These are phyloP conservation scores for Phyllosticta citriasiana DNA, from an alignment of 2,329 filamentous ascomycete genomes.

Conservation along the genomic window DNA sequence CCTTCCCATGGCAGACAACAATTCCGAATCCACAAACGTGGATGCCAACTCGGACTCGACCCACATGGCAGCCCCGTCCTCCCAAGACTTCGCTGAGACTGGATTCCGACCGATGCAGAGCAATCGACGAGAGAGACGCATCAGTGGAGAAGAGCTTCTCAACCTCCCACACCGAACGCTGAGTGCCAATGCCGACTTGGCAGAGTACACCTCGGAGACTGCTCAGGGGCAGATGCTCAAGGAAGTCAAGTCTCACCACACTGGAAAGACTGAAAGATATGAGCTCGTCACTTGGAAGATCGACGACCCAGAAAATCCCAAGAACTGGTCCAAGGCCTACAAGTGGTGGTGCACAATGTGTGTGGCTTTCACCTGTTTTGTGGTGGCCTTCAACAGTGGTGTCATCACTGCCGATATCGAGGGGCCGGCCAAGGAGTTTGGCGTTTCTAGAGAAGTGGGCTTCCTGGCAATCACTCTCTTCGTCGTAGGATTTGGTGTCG, in stretches of 20 bases:
- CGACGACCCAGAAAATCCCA: slow-evolving; percentile 67
- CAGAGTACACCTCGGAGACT: slow-evolving; percentile 58
- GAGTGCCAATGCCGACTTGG: slow-evolving; percentile 43
- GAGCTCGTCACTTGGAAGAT: slow-evolving; percentile 62
- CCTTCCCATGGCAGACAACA: not conserved
- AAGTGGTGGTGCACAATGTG: slow-evolving; percentile 76
- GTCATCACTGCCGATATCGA: slow-evolving; percentile 69
- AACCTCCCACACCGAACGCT: slow-evolving; percentile 59
- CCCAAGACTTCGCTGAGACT: slow-evolving; percentile 5
- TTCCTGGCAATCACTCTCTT: slow-evolving; percentile 66
- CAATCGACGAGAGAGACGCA: not conserved
- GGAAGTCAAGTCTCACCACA: slow-evolving; percentile 44
- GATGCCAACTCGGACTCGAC: not conserved
- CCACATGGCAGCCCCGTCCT: not conserved
- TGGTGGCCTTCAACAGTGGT: slow-evolving; percentile 47
- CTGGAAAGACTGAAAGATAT: slow-evolving; percentile 40
- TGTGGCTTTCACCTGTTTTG: slow-evolving; percentile 50
- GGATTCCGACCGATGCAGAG: slow-evolving; percentile 7
- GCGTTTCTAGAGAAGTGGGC: slow-evolving; percentile 61
- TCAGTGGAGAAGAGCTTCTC: slow-evolving; percentile 33
- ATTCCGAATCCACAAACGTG: not conserved
- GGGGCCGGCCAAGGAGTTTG: slow-evolving; percentile 54
- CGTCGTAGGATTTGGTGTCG: slow-evolving; percentile 72
- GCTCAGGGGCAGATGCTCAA: slow-evolving; percentile 51
- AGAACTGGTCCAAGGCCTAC: slow-evolving; percentile 69